Conservation (phyloP, 2,329 filamentous ascomycete genomes). For the Monosporascus sp. region DNA sequence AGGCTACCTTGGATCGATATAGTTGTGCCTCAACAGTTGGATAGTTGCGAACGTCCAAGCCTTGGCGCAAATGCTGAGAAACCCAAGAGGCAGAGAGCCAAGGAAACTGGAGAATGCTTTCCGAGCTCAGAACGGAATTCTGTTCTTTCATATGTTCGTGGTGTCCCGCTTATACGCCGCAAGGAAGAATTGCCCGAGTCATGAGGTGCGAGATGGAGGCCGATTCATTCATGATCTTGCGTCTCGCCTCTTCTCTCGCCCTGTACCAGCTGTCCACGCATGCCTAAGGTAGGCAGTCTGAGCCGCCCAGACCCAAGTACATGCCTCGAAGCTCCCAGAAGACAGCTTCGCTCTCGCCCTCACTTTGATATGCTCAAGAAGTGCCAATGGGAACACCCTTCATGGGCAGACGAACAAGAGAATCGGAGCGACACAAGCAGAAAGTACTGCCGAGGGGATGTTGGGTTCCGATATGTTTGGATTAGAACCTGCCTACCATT, state of each 20-base stretch:
- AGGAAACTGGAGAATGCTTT: background rate
- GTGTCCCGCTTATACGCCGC: background rate
- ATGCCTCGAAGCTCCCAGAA: background rate
- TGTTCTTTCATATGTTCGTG: background rate
- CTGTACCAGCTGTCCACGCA: background rate
- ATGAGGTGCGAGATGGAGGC: no score
- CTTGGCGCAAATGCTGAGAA: background rate
- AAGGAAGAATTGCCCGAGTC: background rate
- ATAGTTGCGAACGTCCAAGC: background rate
- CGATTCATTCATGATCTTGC: no score
- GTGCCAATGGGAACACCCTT: background rate
- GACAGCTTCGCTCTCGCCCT: background rate
- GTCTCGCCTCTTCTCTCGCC: no score
- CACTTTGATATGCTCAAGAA: background rate
- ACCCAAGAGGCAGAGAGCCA: background rate
- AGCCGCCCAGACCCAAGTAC: background rate
- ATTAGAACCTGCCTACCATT: background rate
- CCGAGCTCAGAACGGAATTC: background rate
- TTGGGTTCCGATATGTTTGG: background rate
- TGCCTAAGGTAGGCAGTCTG: background rate
- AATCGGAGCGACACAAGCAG: background rate
- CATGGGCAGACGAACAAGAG: background rate
- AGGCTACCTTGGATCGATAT: background rate
- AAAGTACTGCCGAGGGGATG: background rate
- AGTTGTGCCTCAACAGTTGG: background rate